Conservation (phyloP, 2,329 filamentous ascomycete species). For the Bipolaris zeicola region DNA sequence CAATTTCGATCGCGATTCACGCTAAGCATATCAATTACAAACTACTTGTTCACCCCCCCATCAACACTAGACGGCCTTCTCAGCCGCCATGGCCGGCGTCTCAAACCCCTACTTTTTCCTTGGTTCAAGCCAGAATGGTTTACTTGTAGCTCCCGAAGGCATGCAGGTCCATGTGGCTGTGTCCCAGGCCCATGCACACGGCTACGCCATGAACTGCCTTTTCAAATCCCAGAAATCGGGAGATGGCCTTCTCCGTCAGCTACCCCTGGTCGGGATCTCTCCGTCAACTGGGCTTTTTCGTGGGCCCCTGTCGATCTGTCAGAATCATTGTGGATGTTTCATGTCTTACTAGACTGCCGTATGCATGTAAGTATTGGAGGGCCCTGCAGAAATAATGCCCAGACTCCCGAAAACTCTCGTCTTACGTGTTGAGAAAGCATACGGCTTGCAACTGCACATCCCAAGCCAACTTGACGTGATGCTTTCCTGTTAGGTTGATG, state of each 20-base stretch:
- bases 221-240: background rate
- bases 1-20: constrained; percentile 1
- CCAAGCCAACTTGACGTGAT: background rate
- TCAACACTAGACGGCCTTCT: background rate
- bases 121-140: background rate
- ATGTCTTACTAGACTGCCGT: constrained; percentile 1
- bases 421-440: background rate
- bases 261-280: background rate
- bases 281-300: constrained; percentile 1
- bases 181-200: background rate
- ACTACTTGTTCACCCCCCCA: background rate
- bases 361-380: constrained; percentile 1
- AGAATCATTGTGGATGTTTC: constrained; percentile 2
- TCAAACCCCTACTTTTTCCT: background rate
- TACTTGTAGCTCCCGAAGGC: background rate
- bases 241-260: background rate
- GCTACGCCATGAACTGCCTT: constrained; percentile 3
- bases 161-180: constrained; percentile 4
- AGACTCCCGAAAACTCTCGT: background rate
- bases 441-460: background rate
- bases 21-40: background rate
- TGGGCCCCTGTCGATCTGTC: background rate
- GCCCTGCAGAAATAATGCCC: background rate
- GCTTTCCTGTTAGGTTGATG: background rate
- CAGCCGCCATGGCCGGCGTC: background rate